Percentiles rank a stretch among this genome's conserved stretches.
Evolutionary conservation across 345 rosid genomes (phyloP).

Genomic region (Salix viminalis): DNA sequence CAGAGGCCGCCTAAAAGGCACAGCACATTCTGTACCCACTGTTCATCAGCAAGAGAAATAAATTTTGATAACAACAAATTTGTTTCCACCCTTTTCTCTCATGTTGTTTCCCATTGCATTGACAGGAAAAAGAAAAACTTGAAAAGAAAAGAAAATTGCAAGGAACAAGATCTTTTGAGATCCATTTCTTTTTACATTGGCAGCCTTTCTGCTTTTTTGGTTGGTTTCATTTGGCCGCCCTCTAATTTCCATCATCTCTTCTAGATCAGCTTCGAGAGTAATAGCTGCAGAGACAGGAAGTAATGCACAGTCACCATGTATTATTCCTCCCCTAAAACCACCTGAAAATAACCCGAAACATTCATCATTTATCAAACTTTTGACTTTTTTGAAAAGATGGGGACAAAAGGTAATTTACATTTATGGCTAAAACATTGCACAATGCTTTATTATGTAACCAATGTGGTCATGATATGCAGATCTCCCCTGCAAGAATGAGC

Average conservation of each 20-base stretch:
- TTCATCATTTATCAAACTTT: neutral
- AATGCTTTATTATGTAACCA: constrained; percentile 21
- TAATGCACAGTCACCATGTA: constrained; percentile 14
- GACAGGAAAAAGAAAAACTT: constrained; percentile 19
- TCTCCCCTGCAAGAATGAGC: constrained; percentile 39
- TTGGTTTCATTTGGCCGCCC: neutral
- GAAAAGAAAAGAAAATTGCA: neutral
- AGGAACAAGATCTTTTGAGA: constrained; percentile 24
- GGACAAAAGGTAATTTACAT: neutral
- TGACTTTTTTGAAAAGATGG: neutral
- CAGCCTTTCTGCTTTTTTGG: constrained; percentile 1
- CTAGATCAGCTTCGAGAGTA: constrained; percentile 4
- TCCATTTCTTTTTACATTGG: constrained; percentile 12
- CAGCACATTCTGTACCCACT: constrained; percentile 13
- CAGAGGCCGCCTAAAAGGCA: constrained; percentile 10
- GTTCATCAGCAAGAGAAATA: constrained; percentile 23
- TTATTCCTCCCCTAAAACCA: constrained; percentile 33
- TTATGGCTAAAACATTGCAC: neutral
- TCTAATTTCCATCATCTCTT: constrained; percentile 14
- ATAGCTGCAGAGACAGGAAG: constrained; percentile 8
- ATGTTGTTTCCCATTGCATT: constrained; percentile 39
- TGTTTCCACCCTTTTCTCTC: constrained; percentile 32
- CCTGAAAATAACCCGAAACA: constrained; percentile 29
- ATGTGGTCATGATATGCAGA: constrained; percentile 41
- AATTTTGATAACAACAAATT: constrained; percentile 20